Base-by-base conservation (phyloP, 495 filamentous ascomycete genomes). In the Aspergillus diversus region DNA sequence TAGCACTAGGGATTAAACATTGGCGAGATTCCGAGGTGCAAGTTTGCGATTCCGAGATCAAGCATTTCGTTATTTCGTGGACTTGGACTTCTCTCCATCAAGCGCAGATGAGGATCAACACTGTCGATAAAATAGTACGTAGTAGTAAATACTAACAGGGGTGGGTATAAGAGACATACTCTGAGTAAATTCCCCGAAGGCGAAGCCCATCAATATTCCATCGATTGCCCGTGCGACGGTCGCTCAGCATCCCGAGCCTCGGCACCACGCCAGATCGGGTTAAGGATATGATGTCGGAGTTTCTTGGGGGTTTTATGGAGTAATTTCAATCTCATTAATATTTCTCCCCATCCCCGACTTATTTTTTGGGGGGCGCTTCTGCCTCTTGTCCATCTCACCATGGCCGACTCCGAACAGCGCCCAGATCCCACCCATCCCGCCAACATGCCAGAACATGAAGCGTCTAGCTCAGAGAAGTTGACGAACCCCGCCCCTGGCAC, bases 381-480 rank as follows among this genome's bases (percentile, higher is more conserved):
- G 33, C 32, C 33, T 52, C 5, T 13, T 51, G 5, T 47, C n/a
- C n/a, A 57, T 33, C 32, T 27, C 43, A 33, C 34, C 61, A 60
- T 56, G 43, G 58, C 66, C 15, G 55, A 66, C 7, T 34, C 60
- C 31, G 51, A 60, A 39, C 42, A 37, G 8, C 46, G 13, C 52
- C 33, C 53, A 42, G 53, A 50, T 43, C 34, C 17, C n/a, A 27
- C 47, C 15, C 47, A 50, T 17, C 34, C 53, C 33, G 27, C 57
- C 60, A 51, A 47, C 53, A 63, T 63, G 60, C 27, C 43, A 2
- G 53, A 63, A 34, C 33, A 52, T 13, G 57, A 49, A 39, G 33
- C 34, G 35, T 16, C 52, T 16, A 56, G 33, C 60, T 11, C 67
- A 65, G 72, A 67, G 72, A 69, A 68, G 34, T 37, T 65, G 59